Conservation (phyloP, 345 rosid genomes). For the Kernera saxatilis region DNA sequence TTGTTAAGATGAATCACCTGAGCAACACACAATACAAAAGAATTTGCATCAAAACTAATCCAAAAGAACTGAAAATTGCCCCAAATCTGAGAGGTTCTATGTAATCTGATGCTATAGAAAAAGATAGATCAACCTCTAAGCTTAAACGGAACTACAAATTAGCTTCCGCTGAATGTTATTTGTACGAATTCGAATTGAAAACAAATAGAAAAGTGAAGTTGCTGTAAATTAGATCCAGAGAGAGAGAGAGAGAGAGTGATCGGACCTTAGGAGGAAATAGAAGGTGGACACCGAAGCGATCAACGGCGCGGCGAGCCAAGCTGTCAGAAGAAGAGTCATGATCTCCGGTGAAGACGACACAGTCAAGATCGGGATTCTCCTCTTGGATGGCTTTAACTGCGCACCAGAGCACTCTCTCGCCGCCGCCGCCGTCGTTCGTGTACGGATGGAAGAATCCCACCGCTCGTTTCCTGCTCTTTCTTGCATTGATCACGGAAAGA, state of each 20-base stretch:
- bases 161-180: neutral
- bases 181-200: neutral
- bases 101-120: neutral
- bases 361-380: conserved; percentile 56
- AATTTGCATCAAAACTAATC: neutral
- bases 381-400: conserved; percentile 91
- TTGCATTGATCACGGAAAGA: conserved; percentile 34
- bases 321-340: conserved; percentile 59
- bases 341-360: conserved; percentile 75
- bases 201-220: neutral
- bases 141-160: neutral
- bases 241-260: neutral
- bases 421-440: conserved; percentile 98
- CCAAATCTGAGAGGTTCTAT: neutral
- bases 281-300: conserved; percentile 81
- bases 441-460: conserved; percentile 92
- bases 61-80: neutral
- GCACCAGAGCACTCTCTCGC: conserved; percentile 97
- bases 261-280: conserved; percentile 62
- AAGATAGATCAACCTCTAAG: neutral
- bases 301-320: conserved; percentile 57
- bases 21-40: neutral
- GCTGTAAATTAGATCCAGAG: neutral
- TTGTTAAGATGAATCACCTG: conserved; percentile 73
- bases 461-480: conserved; percentile 40